A percentile compares a stretch with the other conserved stretches of the same genome.
Evolutionary conservation across 345 rosid genomes (phyloP).

Genomic region (Zanthoxylum bungeanum): DNA sequence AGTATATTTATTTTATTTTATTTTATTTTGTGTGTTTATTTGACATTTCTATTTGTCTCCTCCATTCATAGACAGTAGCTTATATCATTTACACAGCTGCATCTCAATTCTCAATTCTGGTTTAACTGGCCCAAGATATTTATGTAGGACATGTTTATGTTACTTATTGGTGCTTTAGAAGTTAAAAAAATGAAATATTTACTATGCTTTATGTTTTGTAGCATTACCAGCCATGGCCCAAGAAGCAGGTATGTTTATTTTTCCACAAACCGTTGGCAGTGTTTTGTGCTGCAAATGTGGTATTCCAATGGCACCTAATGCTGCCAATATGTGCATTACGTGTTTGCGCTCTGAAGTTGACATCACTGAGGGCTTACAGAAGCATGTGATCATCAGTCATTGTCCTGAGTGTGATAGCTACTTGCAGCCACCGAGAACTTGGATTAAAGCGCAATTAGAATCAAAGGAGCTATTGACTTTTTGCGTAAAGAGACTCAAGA

Average conservation of each 20-base stretch:
- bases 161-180: not conserved
- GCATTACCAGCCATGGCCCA: not conserved
- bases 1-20: not conserved
- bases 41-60: not conserved
- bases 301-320: not conserved
- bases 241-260: not conserved
- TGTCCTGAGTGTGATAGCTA: constrained; percentile 5
- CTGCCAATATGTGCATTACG: not conserved
- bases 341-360: constrained; percentile 6
- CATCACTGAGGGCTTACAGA: constrained; percentile 6
- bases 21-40: not conserved
- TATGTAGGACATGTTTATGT: not conserved
- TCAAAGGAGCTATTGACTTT: not conserved
- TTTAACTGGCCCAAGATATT: not conserved
- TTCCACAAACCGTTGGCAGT: not conserved
- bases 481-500: constrained; percentile 6
- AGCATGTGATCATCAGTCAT: not conserved
- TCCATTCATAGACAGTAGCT: not conserved
- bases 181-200: not conserved
- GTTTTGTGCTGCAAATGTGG: constrained; percentile 8
- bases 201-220: not conserved
- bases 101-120: not conserved
- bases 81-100: not conserved
- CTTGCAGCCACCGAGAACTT: not conserved
- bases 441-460: not conserved